Evolutionary conservation across 2,329 filamentous ascomycete species (phyloP).

Genomic region (Ophiobolus disseminans): DNA sequence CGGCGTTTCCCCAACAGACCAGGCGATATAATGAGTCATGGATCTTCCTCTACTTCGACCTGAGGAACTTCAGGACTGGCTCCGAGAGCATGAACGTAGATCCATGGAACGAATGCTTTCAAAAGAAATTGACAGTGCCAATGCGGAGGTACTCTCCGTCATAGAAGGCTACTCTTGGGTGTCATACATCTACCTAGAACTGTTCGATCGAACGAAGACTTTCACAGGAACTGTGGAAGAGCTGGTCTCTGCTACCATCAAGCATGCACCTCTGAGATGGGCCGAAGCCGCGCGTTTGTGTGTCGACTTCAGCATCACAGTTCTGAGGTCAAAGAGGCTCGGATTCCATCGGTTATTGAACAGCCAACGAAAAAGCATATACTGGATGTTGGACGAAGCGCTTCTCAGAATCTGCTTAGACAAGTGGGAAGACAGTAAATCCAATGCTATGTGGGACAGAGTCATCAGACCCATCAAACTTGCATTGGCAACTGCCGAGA

Average conservation of each 20-base stretch:
- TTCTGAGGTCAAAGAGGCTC: conserved; percentile 10
- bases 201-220: conserved; percentile 15
- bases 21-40: too few relatives aligned
- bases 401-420: conserved; percentile 18
- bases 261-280: conserved; percentile 7
- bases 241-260: not conserved
- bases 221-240: conserved; percentile 14
- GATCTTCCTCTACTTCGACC: too few relatives aligned
- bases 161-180: conserved; percentile 5
- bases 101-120: not conserved
- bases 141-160: conserved; percentile 3
- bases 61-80: too few relatives aligned
- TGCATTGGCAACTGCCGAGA: conserved; percentile 3
- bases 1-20: too few relatives aligned
- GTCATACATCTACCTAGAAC: conserved; percentile 7
- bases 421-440: conserved; percentile 15
- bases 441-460: conserved; percentile 6
- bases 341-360: conserved; percentile 17
- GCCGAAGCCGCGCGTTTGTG: conserved; percentile 11
- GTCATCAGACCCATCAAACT: conserved; percentile 6
- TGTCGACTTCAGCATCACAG: conserved; percentile 13
- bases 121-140: not conserved
- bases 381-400: conserved; percentile 23
- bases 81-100: too few relatives aligned
- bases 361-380: conserved; percentile 21